Evolutionary conservation across 2,329 filamentous ascomycete species (phyloP).

Genomic region (Sclerotinia subarctica): DNA sequence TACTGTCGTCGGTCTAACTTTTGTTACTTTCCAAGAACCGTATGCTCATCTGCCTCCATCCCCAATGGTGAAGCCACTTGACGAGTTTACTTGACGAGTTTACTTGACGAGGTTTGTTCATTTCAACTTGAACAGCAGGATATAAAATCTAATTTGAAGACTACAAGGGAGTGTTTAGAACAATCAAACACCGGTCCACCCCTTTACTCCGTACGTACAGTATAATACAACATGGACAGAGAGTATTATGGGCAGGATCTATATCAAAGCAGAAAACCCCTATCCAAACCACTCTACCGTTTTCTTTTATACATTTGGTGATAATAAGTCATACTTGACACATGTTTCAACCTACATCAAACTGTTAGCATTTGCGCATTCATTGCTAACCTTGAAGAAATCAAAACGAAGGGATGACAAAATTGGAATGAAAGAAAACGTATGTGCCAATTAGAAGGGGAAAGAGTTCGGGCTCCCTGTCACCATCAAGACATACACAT

Average conservation of each 20-base stretch:
- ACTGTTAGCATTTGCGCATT: not conserved
- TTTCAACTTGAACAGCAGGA: not conserved
- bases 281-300: slow-evolving; percentile 5
- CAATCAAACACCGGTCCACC: not conserved
- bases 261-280: not conserved
- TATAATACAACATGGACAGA: not conserved
- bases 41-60: not conserved
- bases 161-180: not conserved
- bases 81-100: not conserved
- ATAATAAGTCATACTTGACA: slow-evolving; percentile 27
- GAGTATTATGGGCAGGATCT: not conserved
- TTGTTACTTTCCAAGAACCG: not conserved
- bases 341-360: slow-evolving; percentile 22
- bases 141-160: not conserved
- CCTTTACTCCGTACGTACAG: slow-evolving; percentile 2
- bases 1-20: not conserved
- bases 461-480: not conserved
- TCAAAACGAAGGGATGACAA: not conserved
- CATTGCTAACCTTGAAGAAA: not conserved
- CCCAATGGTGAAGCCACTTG: not conserved
- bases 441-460: not conserved
- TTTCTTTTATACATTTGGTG: slow-evolving; percentile 23
- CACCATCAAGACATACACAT: not conserved
- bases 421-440: not conserved
- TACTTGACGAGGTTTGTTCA: not conserved